These are phyloP conservation scores for Candida sp. DNA, from an alignment of 1,139 yeast species.

Conservation along the genomic window DNA sequence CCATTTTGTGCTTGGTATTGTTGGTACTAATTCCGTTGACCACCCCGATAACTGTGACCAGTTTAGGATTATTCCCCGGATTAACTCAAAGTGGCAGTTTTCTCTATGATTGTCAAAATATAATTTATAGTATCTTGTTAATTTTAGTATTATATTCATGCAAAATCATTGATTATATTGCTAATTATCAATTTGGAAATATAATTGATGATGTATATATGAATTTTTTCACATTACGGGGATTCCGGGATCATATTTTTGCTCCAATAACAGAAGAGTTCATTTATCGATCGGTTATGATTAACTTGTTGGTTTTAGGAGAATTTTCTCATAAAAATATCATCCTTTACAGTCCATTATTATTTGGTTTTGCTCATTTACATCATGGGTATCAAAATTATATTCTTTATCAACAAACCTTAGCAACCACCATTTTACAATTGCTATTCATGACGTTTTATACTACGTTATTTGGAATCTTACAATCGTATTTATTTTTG, in stretches of 20 bases:
- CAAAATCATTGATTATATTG: constrained; percentile 47
- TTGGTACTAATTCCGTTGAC: constrained; percentile 22
- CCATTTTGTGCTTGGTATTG: constrained; percentile 27
- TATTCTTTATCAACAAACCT: constrained; percentile 18
- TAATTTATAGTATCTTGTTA: constrained; percentile 21
- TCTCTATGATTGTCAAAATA: constrained; percentile 20
- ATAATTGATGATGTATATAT: constrained; percentile 3
- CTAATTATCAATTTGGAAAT: constrained; percentile 1
- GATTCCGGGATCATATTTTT: constrained; percentile 62
- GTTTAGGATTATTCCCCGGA: constrained; percentile 29
- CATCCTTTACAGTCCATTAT: constrained; percentile 54
- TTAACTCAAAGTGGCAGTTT: constrained; percentile 14
- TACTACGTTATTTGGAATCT: constrained; percentile 77
- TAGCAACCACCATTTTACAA: constrained; percentile 32
- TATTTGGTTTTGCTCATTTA: constrained; percentile 88
- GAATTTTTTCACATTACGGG: constrained; percentile 37
- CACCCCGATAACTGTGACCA: constrained; percentile 10
- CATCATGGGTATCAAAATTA: constrained; percentile 74
- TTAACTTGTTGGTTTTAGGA: constrained; percentile 20
- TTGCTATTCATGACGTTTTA: constrained; percentile 61
- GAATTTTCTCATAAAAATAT: constrained; percentile 17
- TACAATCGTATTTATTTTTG: constrained; percentile 60
- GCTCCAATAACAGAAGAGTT: constrained; percentile 92
- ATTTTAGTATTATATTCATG: constrained; percentile 53
- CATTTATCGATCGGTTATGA: constrained; percentile 64